Percentiles rank a stretch among this genome's conserved stretches.
phyloP scores from a whole-genome alignment of 2,329 filamentous ascomycete genomes.

The Clonostachys chloroleuca region DNA sequence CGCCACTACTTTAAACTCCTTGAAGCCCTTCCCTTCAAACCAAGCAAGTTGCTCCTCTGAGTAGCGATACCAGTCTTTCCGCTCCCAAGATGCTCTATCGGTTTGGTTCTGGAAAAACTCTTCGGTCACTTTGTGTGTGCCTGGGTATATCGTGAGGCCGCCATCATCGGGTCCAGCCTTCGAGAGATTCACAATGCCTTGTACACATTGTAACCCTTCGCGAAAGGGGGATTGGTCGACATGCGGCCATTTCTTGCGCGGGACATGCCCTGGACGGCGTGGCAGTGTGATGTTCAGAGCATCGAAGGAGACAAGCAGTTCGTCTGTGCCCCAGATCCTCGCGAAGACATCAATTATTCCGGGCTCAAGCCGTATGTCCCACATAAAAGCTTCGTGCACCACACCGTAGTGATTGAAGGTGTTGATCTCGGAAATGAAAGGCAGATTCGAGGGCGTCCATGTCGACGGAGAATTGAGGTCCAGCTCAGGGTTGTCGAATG shows the following conservation, averaged over 20 bases:
- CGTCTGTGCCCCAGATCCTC: constrained; percentile 29
- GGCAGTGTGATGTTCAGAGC: constrained; percentile 33
- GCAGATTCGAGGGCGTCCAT: constrained; percentile 28
- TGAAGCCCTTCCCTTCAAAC: constrained; percentile 9
- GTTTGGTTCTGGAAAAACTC: constrained; percentile 8
- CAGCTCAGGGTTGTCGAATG: neutral
- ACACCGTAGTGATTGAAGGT: constrained; percentile 20
- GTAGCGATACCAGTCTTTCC: constrained; percentile 26
- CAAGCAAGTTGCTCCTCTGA: constrained; percentile 14
- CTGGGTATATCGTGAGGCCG: constrained; percentile 14
- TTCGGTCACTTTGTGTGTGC: constrained; percentile 6
- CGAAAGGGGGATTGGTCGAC: constrained; percentile 18
- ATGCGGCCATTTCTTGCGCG: constrained; percentile 14
- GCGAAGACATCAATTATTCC: constrained; percentile 30
- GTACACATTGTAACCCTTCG: constrained; percentile 16
- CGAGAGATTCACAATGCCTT: constrained; percentile 15
- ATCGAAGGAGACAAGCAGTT: constrained; percentile 40
- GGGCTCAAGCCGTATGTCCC: constrained; percentile 29
- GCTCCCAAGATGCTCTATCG: constrained; percentile 16
- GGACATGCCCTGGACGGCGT: constrained; percentile 9
- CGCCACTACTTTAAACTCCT: constrained; percentile 9
- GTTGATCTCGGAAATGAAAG: constrained; percentile 21
- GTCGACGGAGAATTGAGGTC: constrained; percentile 20
- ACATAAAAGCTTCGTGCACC: constrained; percentile 32
- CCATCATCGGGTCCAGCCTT: constrained; percentile 6